phyloP scores from a whole-genome alignment of 768 basidiomycete species.

The Mrakia frigida region DNA sequence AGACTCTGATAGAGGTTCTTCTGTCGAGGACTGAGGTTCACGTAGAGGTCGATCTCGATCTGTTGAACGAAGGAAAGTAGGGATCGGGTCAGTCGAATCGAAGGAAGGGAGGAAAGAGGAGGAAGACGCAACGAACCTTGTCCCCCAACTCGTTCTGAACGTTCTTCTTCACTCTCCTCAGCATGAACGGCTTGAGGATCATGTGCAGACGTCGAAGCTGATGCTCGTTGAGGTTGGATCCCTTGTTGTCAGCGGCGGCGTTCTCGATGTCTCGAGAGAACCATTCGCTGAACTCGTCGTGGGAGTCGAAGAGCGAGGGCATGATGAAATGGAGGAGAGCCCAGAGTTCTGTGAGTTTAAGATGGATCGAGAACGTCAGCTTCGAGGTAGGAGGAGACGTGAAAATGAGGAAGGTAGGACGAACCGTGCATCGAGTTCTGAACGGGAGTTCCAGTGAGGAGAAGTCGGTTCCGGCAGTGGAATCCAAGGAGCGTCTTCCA shows the following conservation, averaged over 20 bases:
- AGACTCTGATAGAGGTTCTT: slow-evolving; percentile 82
- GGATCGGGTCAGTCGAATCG: not conserved
- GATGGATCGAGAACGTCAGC: not conserved
- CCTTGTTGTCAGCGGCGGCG: slow-evolving; percentile 67
- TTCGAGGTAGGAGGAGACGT: not conserved
- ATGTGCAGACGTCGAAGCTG: slow-evolving; percentile 92
- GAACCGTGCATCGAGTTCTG: slow-evolving; percentile 99
- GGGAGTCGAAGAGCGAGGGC: slow-evolving; percentile 97
- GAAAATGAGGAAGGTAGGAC: slow-evolving; percentile 30
- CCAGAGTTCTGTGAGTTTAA: slow-evolving; percentile 70
- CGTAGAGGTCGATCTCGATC: slow-evolving; percentile 95
- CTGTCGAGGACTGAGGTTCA: slow-evolving; percentile 89
- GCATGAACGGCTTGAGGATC: slow-evolving; percentile 99
- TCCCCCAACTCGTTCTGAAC: slow-evolving; percentile 99
- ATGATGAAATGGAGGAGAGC: slow-evolving; percentile 98
- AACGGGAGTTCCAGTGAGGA: slow-evolving; percentile 95
- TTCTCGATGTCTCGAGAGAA: slow-evolving; percentile 99
- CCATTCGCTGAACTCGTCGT: slow-evolving; percentile 99
- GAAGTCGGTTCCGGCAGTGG: slow-evolving; percentile 87
- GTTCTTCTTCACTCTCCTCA: slow-evolving; percentile 91
- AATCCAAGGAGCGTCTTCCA: slow-evolving; percentile 97
- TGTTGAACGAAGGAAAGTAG: slow-evolving; percentile 44
- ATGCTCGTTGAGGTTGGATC: slow-evolving; percentile 85
- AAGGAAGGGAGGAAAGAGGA: not conserved
- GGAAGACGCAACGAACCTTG: slow-evolving; percentile 58